Evolutionary conservation across 73 alveolate genomes (phyloP), one percentile per base, ranked within the genome.

Genomic region (Paraurostyla sp.): DNA sequence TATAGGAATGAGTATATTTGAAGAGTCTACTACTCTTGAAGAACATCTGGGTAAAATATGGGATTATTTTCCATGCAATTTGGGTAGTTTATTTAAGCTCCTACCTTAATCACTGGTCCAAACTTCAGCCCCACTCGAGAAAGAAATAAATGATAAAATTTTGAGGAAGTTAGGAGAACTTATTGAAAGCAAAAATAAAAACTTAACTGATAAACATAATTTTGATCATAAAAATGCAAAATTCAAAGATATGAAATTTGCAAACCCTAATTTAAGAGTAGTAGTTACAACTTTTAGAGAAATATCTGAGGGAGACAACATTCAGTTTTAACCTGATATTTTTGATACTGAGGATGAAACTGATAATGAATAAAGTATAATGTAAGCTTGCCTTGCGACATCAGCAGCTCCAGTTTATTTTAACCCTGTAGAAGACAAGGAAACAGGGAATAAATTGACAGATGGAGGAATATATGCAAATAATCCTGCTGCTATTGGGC

Each of bases 401-500:
- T 62, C 80, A 62, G 80, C 80, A 25, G 80, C 80, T 62, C 80
- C 80, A 27, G 30, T 50, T 6, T 62, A 62, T 32, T 62, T 62
- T 36, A 29, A 48, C 15, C 82, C 82, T 35, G 13, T 30, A 48
- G 71, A 23, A 4, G 49, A 18, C 0, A 27, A 1, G 20, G 84
- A 22, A 11, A 69, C 25, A 2, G 7, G 16, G 16, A 33, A 9
- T 41, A 50, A 65, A 4, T 73, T 45, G 38, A 50, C 46, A 29
- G 86, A 73, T 46, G 86, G 86, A 11, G 86, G 86, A 4, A 71
- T 73, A 23, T 43, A 45, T 25, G 86, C 71, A 7, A 73, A 73
- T 36, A 73, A 73, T 38, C 86, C 86, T 3, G 7, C 86, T 45
- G 82, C 60, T 7, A 38, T 56, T 56, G 82, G 82, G 7, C 41